Evolutionary conservation across 75 land plant species (phyloP).

Genomic region (Cupressus sempervirens): DNA sequence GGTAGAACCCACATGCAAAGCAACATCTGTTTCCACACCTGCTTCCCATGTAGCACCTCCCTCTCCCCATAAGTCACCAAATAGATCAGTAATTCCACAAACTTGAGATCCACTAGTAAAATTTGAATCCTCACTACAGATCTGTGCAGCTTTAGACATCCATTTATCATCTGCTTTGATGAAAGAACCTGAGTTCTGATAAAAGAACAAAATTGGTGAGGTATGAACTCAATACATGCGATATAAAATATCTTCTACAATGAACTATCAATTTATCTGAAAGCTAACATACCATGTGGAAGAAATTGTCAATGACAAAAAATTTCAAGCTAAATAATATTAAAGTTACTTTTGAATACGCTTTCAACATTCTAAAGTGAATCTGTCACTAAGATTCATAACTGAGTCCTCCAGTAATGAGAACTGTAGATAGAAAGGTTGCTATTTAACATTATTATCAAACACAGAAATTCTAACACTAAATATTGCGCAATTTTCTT

Average conservation of each 20-base stretch:
- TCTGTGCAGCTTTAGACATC: conserved; percentile 9
- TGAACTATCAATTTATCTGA: neutral
- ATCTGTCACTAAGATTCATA: neutral
- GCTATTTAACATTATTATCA: neutral
- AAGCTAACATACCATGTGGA: neutral
- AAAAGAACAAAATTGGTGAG: conserved; percentile 1
- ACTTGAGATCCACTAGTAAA: conserved; percentile 32
- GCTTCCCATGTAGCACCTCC: conserved; percentile 35
- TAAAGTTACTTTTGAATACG: neutral
- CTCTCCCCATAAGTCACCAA: conserved; percentile 53
- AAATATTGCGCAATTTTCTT: neutral
- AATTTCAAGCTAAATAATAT: neutral
- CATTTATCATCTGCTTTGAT: conserved; percentile 12
- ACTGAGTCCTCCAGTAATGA: neutral
- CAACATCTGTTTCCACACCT: neutral
- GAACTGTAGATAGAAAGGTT: neutral
- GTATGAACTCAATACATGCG: neutral
- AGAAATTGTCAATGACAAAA: neutral
- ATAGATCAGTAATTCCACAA: conserved; percentile 66
- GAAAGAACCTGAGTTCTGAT: conserved; percentile 10
- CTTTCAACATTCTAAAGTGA: neutral
- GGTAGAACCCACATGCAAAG: neutral
- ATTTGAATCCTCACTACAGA: conserved; percentile 10
- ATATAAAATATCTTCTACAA: neutral
- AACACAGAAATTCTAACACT: neutral